phyloP scores from a whole-genome alignment of 164 flowering plant genomes.

The Nymphaea thermarum region DNA sequence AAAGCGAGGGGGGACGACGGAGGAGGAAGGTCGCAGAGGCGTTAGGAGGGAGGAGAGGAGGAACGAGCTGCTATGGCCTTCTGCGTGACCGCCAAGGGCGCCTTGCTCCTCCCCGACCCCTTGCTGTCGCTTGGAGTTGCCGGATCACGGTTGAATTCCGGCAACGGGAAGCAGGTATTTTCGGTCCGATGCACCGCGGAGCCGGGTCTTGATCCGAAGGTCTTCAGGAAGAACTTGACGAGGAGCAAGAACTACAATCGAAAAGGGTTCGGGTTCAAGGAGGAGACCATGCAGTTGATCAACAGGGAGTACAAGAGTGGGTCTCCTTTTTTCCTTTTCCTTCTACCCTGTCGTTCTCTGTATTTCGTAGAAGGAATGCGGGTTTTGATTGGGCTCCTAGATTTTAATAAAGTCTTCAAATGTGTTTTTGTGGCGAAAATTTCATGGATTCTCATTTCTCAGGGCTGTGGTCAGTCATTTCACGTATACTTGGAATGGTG shows the following conservation, averaged over 20 bases:
- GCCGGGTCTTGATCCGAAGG: constrained; percentile 58
- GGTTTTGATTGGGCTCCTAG: too few relatives aligned
- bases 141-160: not conserved
- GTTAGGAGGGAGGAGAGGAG: not conserved
- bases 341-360: too few relatives aligned
- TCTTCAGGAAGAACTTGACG: constrained; percentile 68
- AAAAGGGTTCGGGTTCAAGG: constrained; percentile 76
- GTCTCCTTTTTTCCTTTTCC: constrained; percentile 4
- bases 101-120: not conserved
- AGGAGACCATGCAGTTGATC: constrained; percentile 78
- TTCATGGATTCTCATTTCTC: too few relatives aligned
- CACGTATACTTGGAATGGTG: too few relatives aligned
- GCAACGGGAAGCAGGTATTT: not conserved
- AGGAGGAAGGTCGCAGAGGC: not conserved
- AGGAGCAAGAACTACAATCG: constrained; percentile 82
- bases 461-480: too few relatives aligned
- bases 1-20: not conserved
- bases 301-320: constrained; percentile 78
- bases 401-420: too few relatives aligned
- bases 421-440: too few relatives aligned
- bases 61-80: not conserved
- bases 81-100: not conserved
- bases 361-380: too few relatives aligned
- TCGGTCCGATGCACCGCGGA: not conserved
- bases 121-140: not conserved